Evolutionary conservation across 1,139 yeast species (phyloP).

Genomic region (Suhomyces bolitotheri): DNA sequence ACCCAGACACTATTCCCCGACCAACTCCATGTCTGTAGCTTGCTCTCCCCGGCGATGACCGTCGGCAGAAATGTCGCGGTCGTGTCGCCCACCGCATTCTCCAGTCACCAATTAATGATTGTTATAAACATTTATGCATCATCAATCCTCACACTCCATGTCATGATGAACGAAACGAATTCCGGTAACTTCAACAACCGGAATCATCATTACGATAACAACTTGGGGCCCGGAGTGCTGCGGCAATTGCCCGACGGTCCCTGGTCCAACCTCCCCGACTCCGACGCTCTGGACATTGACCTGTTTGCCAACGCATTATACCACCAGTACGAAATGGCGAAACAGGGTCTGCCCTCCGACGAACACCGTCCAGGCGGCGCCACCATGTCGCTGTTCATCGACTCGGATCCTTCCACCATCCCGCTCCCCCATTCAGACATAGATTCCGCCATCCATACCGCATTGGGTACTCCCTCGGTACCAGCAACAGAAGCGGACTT

Average conservation of each 20-base stretch:
- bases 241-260: slow-evolving; percentile 1
- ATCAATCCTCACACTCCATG: slow-evolving; percentile 6
- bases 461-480: slow-evolving; percentile 4
- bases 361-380: background rate
- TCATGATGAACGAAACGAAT: slow-evolving; percentile 9
- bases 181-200: slow-evolving; percentile 7
- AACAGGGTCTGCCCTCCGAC: background rate
- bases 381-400: background rate
- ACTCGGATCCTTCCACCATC: background rate
- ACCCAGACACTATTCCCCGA: too few relatives aligned
- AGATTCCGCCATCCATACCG: slow-evolving; percentile 3
- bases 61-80: slow-evolving; percentile 3
- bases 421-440: background rate
- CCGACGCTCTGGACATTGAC: slow-evolving; percentile 9
- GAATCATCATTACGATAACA: slow-evolving; percentile 1
- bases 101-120: slow-evolving; percentile 1
- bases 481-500: slow-evolving; percentile 5
- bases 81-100: slow-evolving; percentile 4
- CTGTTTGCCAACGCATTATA: slow-evolving; percentile 9
- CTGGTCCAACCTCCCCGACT: slow-evolving; percentile 4
- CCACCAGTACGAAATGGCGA: slow-evolving; percentile 7
- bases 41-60: too few relatives aligned
- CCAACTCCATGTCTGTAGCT: too few relatives aligned
- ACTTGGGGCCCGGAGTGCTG: background rate
- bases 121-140: too few relatives aligned